Percentiles rank a stretch among this genome's conserved stretches.
phyloP scores from a whole-genome alignment of 2,329 filamentous ascomycete genomes.

The Calonectria honghensis region DNA sequence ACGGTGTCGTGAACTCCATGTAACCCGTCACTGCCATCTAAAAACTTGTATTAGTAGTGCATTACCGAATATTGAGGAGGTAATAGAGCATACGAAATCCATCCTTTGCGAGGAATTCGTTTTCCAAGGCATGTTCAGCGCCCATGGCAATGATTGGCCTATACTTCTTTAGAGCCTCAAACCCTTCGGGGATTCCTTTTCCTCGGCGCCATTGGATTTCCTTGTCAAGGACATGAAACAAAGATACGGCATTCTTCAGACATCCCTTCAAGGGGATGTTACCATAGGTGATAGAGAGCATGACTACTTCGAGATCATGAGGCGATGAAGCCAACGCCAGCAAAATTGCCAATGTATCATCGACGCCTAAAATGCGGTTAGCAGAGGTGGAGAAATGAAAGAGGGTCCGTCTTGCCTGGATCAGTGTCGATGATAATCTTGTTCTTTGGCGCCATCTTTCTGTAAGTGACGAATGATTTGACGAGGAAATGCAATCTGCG shows the following conservation, averaged over 20 bases:
- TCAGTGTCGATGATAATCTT: conserved; percentile 5
- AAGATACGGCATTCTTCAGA: background rate
- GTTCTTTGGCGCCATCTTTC: conserved; percentile 4
- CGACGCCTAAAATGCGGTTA: background rate
- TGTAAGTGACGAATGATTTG: background rate
- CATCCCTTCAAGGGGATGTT: background rate
- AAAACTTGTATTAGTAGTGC: background rate
- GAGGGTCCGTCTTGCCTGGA: background rate
- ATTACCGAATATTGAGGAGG: background rate
- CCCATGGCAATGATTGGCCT: conserved; percentile 1
- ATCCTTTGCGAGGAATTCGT: conserved; percentile 4
- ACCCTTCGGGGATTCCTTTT: background rate
- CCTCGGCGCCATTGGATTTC: conserved; percentile 2
- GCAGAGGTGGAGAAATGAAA: no score
- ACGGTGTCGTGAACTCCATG: conserved; percentile 5
- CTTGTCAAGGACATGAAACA: conserved; percentile 10
- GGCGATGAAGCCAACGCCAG: background rate
- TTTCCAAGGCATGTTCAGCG: background rate
- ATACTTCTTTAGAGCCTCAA: background rate
- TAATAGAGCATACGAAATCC: background rate
- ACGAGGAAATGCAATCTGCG: no score
- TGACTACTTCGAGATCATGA: conserved; percentile 3
- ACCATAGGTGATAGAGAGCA: background rate
- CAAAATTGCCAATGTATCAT: conserved; percentile 1
- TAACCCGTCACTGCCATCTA: background rate